These are phyloP conservation scores for Vicia faba DNA, from an alignment of 306 rosid genomes.

Conservation along the genomic window DNA sequence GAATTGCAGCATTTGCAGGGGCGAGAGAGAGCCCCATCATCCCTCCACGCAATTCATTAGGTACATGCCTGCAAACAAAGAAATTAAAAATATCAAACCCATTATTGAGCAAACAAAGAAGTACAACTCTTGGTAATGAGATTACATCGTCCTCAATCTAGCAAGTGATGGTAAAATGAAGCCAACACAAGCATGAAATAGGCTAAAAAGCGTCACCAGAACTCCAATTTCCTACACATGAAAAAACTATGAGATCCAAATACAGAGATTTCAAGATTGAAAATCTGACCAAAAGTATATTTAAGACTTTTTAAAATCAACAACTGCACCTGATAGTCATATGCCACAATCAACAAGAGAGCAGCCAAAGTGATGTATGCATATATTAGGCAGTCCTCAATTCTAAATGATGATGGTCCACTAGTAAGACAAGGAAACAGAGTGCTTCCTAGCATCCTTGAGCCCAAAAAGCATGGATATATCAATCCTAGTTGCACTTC, in stretches of 20 bases:
- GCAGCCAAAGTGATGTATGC: slow-evolving; percentile 62
- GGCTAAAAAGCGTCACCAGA: slow-evolving; percentile 68
- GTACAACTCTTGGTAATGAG: slow-evolving; percentile 27
- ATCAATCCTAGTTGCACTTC: slow-evolving; percentile 85
- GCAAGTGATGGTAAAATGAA: slow-evolving; percentile 86
- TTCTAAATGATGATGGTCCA: slow-evolving; percentile 69
- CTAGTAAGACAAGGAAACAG: slow-evolving; percentile 78
- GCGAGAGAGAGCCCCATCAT: slow-evolving; percentile 84
- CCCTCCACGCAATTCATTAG: slow-evolving; percentile 95
- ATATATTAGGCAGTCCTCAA: slow-evolving; percentile 72
- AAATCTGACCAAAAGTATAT: slow-evolving; percentile 23
- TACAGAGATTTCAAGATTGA: slow-evolving; percentile 30
- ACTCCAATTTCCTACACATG: slow-evolving; percentile 80
- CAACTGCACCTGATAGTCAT: slow-evolving; percentile 83
- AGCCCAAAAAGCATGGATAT: slow-evolving; percentile 78
- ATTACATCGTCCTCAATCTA: slow-evolving; percentile 92
- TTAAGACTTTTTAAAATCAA: slow-evolving; percentile 23
- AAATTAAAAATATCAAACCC: slow-evolving; percentile 31
- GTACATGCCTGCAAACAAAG: slow-evolving; percentile 73
- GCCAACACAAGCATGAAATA: slow-evolving; percentile 78
- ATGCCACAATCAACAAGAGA: slow-evolving; percentile 66
- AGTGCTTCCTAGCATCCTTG: slow-evolving; percentile 95
- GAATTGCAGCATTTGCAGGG: slow-evolving; percentile 77
- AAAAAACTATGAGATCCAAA: slow-evolving; percentile 31
- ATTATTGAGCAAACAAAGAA: slow-evolving; percentile 32